phyloP scores from a whole-genome alignment of 148 eudicot genomes.

The Chenopodium berlandieri region DNA sequence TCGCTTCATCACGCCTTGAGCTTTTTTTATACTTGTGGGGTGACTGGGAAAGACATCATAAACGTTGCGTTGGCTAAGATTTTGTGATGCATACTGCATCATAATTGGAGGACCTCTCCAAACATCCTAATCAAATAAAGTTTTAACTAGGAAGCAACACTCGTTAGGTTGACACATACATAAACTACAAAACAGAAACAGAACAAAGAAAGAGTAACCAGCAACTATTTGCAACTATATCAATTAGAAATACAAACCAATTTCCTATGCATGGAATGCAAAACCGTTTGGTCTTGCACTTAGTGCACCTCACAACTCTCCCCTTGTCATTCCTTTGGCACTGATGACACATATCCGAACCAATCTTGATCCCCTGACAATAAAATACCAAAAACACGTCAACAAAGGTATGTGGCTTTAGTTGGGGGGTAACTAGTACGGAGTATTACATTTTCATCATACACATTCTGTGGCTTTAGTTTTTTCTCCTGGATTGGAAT shows the following conservation, averaged over 20 bases:
- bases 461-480: neutral
- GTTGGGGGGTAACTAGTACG: neutral
- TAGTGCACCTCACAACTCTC: conserved; percentile 42
- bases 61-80: too few relatives aligned
- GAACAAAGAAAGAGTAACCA: too few relatives aligned
- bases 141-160: too few relatives aligned
- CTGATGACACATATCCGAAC: conserved; percentile 43
- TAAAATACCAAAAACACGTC: neutral
- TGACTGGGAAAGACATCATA: too few relatives aligned
- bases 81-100: too few relatives aligned
- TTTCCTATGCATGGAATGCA: conserved; percentile 38
- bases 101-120: too few relatives aligned
- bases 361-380: conserved; percentile 29
- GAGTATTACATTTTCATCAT: neutral
- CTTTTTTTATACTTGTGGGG: too few relatives aligned
- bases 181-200: too few relatives aligned
- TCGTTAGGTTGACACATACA: too few relatives aligned
- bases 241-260: conserved; percentile 24
- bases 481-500: neutral
- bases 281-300: conserved; percentile 39
- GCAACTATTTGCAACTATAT: too few relatives aligned
- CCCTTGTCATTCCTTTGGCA: conserved; percentile 48
- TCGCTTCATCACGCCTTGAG: too few relatives aligned
- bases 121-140: too few relatives aligned
- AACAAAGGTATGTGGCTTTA: neutral